Evolutionary conservation across 208 protist species (phyloP).

Genomic region (Giardia muris): DNA sequence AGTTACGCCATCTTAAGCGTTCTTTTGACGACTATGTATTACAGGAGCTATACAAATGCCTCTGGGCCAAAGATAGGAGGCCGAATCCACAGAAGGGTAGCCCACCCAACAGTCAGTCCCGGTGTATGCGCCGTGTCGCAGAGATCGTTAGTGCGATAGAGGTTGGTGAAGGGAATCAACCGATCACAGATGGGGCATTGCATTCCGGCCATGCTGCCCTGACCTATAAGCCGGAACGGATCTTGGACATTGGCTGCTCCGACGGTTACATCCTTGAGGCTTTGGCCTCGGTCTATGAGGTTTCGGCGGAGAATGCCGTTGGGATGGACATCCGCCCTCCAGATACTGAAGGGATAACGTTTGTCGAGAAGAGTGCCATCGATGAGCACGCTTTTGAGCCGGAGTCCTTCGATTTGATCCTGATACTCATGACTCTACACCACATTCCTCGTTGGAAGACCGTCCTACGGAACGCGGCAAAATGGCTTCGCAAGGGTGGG

Average conservation of each 20-base stretch:
- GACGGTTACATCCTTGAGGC: constrained; percentile 11
- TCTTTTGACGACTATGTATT: neutral
- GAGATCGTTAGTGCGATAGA: neutral
- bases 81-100: neutral
- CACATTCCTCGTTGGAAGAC: neutral
- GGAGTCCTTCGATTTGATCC: neutral
- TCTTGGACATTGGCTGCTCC: constrained; percentile 14
- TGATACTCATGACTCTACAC: constrained; percentile 19
- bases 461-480: neutral
- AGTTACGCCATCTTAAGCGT: neutral
- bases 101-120: neutral
- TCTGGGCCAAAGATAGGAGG: neutral
- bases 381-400: neutral
- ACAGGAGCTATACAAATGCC: neutral
- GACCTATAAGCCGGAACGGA: neutral
- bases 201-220: neutral
- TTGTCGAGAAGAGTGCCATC: neutral
- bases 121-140: neutral
- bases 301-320: neutral
- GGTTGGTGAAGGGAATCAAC: neutral
- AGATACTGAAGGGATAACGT: neutral
- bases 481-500: neutral
- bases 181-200: neutral
- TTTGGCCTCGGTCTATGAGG: neutral
- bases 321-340: constrained; percentile 19